These are phyloP conservation scores for Noccaea bulbosa DNA, from an alignment of 345 rosid genomes.

Conservation along the genomic window DNA sequence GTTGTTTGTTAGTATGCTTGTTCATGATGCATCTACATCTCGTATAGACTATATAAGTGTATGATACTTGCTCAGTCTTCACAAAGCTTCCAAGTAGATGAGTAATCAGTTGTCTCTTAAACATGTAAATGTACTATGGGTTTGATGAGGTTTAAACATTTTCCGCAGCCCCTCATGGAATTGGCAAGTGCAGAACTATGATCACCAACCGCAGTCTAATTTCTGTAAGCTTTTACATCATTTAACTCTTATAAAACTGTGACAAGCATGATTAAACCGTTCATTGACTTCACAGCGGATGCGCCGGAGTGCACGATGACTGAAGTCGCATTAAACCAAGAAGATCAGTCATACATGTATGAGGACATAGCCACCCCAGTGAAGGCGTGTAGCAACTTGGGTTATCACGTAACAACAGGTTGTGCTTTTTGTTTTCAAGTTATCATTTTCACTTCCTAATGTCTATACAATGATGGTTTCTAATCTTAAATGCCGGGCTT, in stretches of 20 bases:
- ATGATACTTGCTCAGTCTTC: not conserved
- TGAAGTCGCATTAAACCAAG: conserved; percentile 70
- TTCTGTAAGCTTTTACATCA: conserved; percentile 33
- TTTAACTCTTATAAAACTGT: not conserved
- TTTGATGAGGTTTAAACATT: conserved; percentile 7
- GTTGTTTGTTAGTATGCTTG: not conserved
- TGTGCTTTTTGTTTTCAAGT: conserved; percentile 41
- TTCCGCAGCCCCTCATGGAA: conserved; percentile 41
- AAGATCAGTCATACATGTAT: conserved; percentile 81
- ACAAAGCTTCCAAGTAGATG: conserved; percentile 9
- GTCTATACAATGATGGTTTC: conserved; percentile 10
- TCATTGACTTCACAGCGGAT: conserved; percentile 30
- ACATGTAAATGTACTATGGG: not conserved
- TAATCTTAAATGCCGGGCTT: conserved; percentile 31
- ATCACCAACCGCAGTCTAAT: conserved; percentile 32
- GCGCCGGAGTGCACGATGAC: conserved; percentile 45
- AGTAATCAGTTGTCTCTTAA: not conserved
- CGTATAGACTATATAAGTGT: not conserved
- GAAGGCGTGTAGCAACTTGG: conserved; percentile 81
- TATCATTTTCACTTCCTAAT: not conserved
- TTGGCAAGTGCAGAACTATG: conserved; percentile 35
- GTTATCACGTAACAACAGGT: conserved; percentile 53
- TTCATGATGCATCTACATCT: not conserved
- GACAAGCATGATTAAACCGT: not conserved
- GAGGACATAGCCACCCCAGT: conserved; percentile 85